Conservation (phyloP, 1,139 yeast species). For the Debaryomyces subglobosus region DNA sequence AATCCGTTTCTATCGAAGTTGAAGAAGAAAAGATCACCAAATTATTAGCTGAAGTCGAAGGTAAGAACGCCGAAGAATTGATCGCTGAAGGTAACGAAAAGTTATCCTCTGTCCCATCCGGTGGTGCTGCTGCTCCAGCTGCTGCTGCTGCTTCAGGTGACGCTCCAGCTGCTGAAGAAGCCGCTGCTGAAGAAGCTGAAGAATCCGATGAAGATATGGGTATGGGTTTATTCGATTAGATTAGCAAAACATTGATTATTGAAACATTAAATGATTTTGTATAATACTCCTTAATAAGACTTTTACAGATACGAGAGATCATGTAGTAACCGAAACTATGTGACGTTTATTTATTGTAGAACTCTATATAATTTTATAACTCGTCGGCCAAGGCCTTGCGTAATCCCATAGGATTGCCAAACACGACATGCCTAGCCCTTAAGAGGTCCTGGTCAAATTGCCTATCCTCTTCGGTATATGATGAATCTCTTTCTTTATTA, state of each 20-base stretch:
- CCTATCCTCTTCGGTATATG: slow-evolving; percentile 29
- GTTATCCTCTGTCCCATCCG: slow-evolving; percentile 96
- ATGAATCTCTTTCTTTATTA: slow-evolving; percentile 29
- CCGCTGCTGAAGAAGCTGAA: slow-evolving; percentile 72
- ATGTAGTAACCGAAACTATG: neutral
- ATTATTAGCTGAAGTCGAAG: slow-evolving; percentile 89
- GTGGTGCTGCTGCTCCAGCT: slow-evolving; percentile 86
- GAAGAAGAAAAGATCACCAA: slow-evolving; percentile 86
- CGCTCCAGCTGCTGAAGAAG: slow-evolving; percentile 68
- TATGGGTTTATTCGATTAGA: slow-evolving; percentile 56
- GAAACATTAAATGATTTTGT: slow-evolving; percentile 9
- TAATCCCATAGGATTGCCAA: slow-evolving; percentile 78
- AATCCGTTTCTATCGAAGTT: slow-evolving; percentile 94
- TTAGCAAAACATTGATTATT: slow-evolving; percentile 11
- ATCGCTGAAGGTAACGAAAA: slow-evolving; percentile 95
- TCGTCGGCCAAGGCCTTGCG: slow-evolving; percentile 63
- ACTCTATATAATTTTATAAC: slow-evolving; percentile 28
- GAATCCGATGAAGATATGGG: slow-evolving; percentile 59
- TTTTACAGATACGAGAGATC: neutral
- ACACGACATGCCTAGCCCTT: slow-evolving; percentile 67
- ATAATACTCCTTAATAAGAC: slow-evolving; percentile 9
- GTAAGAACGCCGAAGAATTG: slow-evolving; percentile 89
- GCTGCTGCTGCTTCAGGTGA: slow-evolving; percentile 49
- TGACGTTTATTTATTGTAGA: neutral
- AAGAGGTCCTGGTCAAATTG: slow-evolving; percentile 50